These are phyloP conservation scores for Trichoderma cornu-damae DNA, from an alignment of 2,329 filamentous ascomycete species.

Conservation along the genomic window DNA sequence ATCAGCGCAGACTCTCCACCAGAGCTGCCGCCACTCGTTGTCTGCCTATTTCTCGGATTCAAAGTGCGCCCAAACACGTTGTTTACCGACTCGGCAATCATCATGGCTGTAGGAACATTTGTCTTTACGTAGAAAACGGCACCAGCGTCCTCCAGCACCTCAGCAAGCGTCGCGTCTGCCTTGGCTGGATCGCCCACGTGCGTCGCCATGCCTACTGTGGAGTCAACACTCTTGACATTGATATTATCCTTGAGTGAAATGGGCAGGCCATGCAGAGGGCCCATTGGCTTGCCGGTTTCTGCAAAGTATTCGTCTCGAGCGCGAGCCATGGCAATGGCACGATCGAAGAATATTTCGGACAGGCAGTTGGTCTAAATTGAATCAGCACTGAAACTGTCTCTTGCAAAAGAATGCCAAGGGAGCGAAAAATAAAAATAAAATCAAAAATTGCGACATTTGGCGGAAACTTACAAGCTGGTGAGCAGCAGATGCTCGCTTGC, in stretches of 20 bases:
- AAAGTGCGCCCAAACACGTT: slow-evolving; percentile 59
- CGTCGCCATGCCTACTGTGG: slow-evolving; percentile 59
- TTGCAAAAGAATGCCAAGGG: background rate
- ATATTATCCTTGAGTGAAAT: slow-evolving; percentile 68
- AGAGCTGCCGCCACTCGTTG: slow-evolving; percentile 60
- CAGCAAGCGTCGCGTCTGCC: slow-evolving; percentile 37
- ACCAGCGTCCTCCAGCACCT: slow-evolving; percentile 42
- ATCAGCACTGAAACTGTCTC: background rate
- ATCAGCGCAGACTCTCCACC: slow-evolving; percentile 64
- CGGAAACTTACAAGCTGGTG: slow-evolving; percentile 50
- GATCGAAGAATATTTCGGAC: slow-evolving; percentile 51
- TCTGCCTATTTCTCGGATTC: slow-evolving; percentile 54
- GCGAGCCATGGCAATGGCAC: slow-evolving; percentile 45
- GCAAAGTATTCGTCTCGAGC: slow-evolving; percentile 47
- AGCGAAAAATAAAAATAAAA: slow-evolving; percentile 21
- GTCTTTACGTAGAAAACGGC: slow-evolving; percentile 55
- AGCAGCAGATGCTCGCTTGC: slow-evolving; percentile 49
- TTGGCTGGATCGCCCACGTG: slow-evolving; percentile 54
- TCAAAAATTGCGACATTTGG: too few species aligned
- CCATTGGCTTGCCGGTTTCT: slow-evolving; percentile 43
- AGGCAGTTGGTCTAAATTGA: slow-evolving; percentile 43
- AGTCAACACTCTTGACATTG: slow-evolving; percentile 54
- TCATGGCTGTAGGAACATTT: slow-evolving; percentile 58
- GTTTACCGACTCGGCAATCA: slow-evolving; percentile 64
- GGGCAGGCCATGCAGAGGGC: slow-evolving; percentile 62